Conservation (phyloP, 2,329 filamentous ascomycete genomes). For the Arthrobotrys conoides region DNA sequence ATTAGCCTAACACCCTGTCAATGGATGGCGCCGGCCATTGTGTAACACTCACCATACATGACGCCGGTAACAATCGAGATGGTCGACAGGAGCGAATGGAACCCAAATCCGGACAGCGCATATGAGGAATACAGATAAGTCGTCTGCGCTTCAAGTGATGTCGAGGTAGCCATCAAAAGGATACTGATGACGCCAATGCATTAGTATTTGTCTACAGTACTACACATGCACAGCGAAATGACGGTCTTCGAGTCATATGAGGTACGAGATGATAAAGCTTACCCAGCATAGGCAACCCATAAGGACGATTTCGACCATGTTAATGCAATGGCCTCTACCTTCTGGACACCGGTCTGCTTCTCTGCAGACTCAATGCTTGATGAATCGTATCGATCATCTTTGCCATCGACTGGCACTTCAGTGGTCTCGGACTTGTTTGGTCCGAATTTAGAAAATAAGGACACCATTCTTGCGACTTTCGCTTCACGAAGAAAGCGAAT, state of each 20-base stretch:
- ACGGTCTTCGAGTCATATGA: not conserved
- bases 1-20: conserved; percentile 9
- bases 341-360: conserved; percentile 69
- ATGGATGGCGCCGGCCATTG: not conserved
- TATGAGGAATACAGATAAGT: conserved; percentile 75
- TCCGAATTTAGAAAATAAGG: conserved; percentile 28
- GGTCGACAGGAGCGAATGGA: conserved; percentile 77
- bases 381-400: conserved; percentile 36
- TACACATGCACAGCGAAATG: not conserved
- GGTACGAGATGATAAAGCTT: conserved; percentile 63
- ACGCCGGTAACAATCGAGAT: conserved; percentile 76
- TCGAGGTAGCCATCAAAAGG: conserved; percentile 76
- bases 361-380: conserved; percentile 51
- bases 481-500: conserved; percentile 5
- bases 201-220: not conserved
- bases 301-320: conserved; percentile 70
- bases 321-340: conserved; percentile 69
- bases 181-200: conserved; percentile 64
- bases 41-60: conserved; percentile 71
- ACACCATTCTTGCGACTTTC: conserved; percentile 34
- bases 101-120: conserved; percentile 76
- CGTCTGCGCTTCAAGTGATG: conserved; percentile 77
- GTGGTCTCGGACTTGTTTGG: conserved; percentile 21
- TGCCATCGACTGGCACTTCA: conserved; percentile 11
- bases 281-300: conserved; percentile 69